Base-by-base conservation (phyloP, 768 basidiomycete species). In the Hericium rajendrae region DNA sequence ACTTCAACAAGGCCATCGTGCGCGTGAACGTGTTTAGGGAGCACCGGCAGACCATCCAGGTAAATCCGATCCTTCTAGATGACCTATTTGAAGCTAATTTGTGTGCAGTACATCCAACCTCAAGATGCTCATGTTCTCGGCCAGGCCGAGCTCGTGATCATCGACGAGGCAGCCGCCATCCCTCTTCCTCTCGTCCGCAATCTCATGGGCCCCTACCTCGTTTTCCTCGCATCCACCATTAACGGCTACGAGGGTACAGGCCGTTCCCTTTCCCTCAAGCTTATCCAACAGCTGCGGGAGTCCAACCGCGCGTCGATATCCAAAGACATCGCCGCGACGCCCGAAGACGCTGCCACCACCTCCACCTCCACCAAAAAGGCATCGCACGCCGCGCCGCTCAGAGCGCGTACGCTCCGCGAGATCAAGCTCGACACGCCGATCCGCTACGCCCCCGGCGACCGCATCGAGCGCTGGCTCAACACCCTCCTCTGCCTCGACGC, bases 181-280 rank as follows among this genome's bases (percentile, higher is more conserved):
- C 97, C 97, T 1, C 82, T 98, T 16, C 94, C 95, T 2, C 85
- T 99, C 38, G 95, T 99, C 16, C 85, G 89, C 56, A 91, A 92
- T 64, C 88, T 99, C 60, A 84, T 99, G 55, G 97, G 97, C 0
- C 88, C 87, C 1, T 98, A 98, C 72, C 88, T 98, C 38, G 94
- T 98, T 53, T 98, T 98, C 77, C 86, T 98, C 78, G 91, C 97
- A 1, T 97, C 94, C n/a, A 99, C 97, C 0, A 94, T 99, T 73
- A 98, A 97, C 69, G 97, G 97, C 41, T 99, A 99, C 71, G 97
- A 98, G 78, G 97, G 97, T 26, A 98, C 97, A 0, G 97, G 97
- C n/a, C 90, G 97, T 26, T 97, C 94, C 1, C 83, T 99, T 51
- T 97, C 94, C 50, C 86, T 99, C 59, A 99, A 99, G 71, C 88